Conservation (phyloP, 345 rosid genomes). For the Sapria himalayana region DNA sequence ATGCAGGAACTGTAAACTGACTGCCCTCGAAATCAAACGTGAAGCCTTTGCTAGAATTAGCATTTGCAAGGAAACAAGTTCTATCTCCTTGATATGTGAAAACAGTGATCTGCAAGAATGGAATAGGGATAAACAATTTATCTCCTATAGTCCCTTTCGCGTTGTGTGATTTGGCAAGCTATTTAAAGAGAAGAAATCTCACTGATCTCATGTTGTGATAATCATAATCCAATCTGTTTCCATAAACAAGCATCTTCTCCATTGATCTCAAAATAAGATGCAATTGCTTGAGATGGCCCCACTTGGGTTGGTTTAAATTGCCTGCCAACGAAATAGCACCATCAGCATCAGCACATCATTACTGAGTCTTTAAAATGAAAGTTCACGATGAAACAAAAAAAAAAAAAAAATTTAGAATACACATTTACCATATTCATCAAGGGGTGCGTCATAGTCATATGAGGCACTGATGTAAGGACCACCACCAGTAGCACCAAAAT, state of each 20-base stretch:
- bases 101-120: conserved; percentile 11
- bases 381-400: neutral
- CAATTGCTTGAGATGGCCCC: conserved; percentile 56
- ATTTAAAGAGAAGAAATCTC: neutral
- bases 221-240: conserved; percentile 17
- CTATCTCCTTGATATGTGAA: conserved; percentile 12
- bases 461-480: conserved; percentile 52
- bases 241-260: conserved; percentile 33
- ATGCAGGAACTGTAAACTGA: conserved; percentile 9
- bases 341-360: no score
- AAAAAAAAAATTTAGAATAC: neutral
- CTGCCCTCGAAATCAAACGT: conserved; percentile 10
- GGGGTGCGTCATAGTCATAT: conserved; percentile 42
- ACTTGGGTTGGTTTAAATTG: conserved; percentile 56
- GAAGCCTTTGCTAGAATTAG: neutral
- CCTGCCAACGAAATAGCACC: no score
- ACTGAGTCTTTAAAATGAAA: neutral
- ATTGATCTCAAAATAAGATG: conserved; percentile 31
- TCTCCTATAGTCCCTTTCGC: no score
- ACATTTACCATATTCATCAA: conserved; percentile 21
- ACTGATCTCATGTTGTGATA: conserved; percentile 23
- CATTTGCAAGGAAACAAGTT: conserved; percentile 14
- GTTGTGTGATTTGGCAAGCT: no score
- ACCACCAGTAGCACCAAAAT: conserved; percentile 37
- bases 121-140: neutral